These are phyloP conservation scores for Aspergillus sp. DNA, from an alignment of 2,329 filamentous ascomycete species.

Conservation along the genomic window DNA sequence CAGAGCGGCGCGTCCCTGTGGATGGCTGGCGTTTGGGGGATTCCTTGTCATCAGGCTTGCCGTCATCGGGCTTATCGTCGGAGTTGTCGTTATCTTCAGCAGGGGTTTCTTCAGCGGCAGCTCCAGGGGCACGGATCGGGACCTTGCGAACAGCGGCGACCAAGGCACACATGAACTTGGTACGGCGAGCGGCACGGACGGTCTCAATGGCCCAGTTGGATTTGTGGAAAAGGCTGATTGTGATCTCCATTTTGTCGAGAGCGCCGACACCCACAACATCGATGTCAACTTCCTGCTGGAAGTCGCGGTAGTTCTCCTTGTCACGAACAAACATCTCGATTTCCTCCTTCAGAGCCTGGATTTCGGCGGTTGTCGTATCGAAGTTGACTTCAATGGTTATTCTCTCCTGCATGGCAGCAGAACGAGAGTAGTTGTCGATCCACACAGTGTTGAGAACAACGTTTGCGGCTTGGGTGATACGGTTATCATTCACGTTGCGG, in stretches of 20 bases:
- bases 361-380: conserved; percentile 84
- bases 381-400: conserved; percentile 79
- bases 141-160: conserved; percentile 81
- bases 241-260: conserved; percentile 83
- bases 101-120: conserved; percentile 29
- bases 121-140: conserved; percentile 80
- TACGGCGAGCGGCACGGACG: conserved; percentile 75
- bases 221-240: conserved; percentile 86
- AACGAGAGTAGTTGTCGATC: conserved; percentile 91
- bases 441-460: conserved; percentile 88
- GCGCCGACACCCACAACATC: conserved; percentile 76
- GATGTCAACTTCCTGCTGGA: conserved; percentile 78
- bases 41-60: conserved; percentile 60
- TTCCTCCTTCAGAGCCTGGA: conserved; percentile 79
- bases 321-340: conserved; percentile 81
- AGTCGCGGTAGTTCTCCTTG: conserved; percentile 86
- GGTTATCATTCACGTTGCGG: conserved; percentile 76
- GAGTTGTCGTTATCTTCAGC: conserved; percentile 41
- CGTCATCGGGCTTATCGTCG: conserved; percentile 57
- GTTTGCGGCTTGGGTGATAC: conserved; percentile 81
- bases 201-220: conserved; percentile 88
- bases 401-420: conserved; percentile 86
- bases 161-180: conserved; percentile 96
- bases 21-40: conserved; percentile 12
- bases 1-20: conserved; percentile 11